These are phyloP conservation scores for Suillus plorans DNA, from an alignment of 768 basidiomycete species.

Conservation along the genomic window DNA sequence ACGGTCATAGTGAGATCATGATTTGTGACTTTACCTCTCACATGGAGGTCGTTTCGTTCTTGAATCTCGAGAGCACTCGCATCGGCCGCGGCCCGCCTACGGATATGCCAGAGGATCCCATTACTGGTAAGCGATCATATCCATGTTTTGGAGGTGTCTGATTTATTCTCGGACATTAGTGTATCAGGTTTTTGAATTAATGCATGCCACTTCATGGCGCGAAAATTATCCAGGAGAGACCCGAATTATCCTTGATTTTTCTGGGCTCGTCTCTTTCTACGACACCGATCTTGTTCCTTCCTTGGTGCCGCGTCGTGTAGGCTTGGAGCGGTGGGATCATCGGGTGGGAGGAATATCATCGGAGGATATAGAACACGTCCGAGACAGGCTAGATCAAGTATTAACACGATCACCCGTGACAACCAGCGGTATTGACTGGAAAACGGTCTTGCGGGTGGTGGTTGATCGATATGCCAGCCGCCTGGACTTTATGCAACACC, in stretches of 20 bases:
- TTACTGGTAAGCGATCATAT: conserved; percentile 1
- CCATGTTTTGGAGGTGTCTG: background rate
- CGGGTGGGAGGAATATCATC: conserved; percentile 16
- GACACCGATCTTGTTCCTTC: conserved; percentile 24
- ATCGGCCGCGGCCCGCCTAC: no score
- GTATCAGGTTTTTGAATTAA: conserved; percentile 9
- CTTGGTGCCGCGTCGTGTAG: conserved; percentile 11
- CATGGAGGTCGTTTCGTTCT: conserved; percentile 39
- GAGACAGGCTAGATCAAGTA: conserved; percentile 7
- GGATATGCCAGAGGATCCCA: background rate
- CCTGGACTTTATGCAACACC: conserved; percentile 38
- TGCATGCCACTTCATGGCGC: conserved; percentile 21
- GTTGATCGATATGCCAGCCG: conserved; percentile 41
- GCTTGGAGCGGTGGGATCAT: conserved; percentile 24
- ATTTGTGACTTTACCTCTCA: conserved; percentile 45
- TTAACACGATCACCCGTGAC: conserved; percentile 4
- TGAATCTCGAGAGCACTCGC: conserved; percentile 24
- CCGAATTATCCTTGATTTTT: conserved; percentile 21
- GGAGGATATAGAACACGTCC: conserved; percentile 12
- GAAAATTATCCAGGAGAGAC: conserved; percentile 25
- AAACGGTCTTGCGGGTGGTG: conserved; percentile 35
- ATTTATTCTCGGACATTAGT: background rate
- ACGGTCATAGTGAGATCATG: conserved; percentile 41
- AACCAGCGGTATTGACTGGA: conserved; percentile 44
- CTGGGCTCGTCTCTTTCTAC: conserved; percentile 26